phyloP scores from a whole-genome alignment of 164 flowering plant genomes.

The Chimonanthus praecox region DNA sequence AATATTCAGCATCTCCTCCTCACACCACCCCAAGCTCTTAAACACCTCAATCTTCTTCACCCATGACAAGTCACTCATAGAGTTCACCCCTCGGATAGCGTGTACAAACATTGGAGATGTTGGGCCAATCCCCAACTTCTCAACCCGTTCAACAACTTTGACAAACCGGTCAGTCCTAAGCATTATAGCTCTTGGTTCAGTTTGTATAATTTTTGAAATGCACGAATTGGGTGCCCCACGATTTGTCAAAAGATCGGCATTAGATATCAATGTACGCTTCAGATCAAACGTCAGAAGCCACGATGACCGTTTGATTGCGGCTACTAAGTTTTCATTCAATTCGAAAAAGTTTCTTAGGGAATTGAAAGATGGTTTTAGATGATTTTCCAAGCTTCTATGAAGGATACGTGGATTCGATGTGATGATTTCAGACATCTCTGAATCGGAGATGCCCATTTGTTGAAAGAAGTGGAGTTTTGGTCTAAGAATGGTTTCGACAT shows the following conservation, averaged over 20 bases:
- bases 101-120: slow-evolving; percentile 3
- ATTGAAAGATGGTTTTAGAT: neutral
- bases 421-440: neutral
- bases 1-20: slow-evolving; percentile 10
- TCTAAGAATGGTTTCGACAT: neutral
- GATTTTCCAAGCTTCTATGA: neutral
- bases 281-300: slow-evolving; percentile 2
- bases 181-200: neutral
- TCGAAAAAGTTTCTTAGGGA: slow-evolving; percentile 5
- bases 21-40: slow-evolving; percentile 21
- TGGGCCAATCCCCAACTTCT: neutral
- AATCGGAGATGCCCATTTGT: neutral
- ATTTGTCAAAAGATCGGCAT: neutral
- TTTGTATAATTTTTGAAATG: neutral
- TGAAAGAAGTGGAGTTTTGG: slow-evolving; percentile 4
- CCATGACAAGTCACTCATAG: slow-evolving; percentile 15
- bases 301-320: neutral
- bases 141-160: neutral
- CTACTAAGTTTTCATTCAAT: neutral
- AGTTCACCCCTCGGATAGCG: slow-evolving; percentile 5
- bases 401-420: neutral
- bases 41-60: slow-evolving; percentile 10
- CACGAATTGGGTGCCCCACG: neutral
- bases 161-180: neutral
- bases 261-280: neutral